These are phyloP conservation scores for Pilasporangium apinafurcum DNA, from an alignment of 352 stramenopile species.

Conservation along the genomic window DNA sequence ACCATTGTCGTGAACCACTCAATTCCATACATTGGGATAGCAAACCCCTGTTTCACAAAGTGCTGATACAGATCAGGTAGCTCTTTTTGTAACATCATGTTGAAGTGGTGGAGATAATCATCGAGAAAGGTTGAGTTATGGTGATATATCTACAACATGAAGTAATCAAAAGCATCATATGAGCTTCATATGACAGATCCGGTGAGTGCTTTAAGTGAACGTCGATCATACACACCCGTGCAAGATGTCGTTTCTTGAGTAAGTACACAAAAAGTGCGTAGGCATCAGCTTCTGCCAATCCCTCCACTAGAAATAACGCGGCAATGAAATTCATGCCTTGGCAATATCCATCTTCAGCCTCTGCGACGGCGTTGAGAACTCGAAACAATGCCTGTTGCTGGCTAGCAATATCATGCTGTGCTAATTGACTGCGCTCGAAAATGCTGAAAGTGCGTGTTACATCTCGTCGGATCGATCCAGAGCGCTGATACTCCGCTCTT, in stretches of 20 bases:
- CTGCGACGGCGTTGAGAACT: slow-evolving; percentile 74
- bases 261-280: slow-evolving; percentile 82
- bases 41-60: slow-evolving; percentile 59
- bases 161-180: background rate
- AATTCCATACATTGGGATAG: slow-evolving; percentile 78
- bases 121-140: slow-evolving; percentile 79
- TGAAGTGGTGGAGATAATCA: slow-evolving; percentile 80
- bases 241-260: slow-evolving; percentile 72
- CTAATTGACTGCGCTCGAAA: slow-evolving; percentile 48
- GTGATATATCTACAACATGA: slow-evolving; percentile 55
- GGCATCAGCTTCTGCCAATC: slow-evolving; percentile 67
- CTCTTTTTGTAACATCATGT: slow-evolving; percentile 57
- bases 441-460: slow-evolving; percentile 85
- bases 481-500: slow-evolving; percentile 57
- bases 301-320: slow-evolving; percentile 78
- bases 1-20: slow-evolving; percentile 87
- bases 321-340: slow-evolving; percentile 90
- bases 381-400: slow-evolving; percentile 68
- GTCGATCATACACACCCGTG: slow-evolving; percentile 17
- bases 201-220: background rate
- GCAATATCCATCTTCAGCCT: slow-evolving; percentile 79
- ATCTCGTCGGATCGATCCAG: slow-evolving; percentile 65
- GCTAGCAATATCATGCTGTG: slow-evolving; percentile 26
- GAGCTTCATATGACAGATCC: background rate
- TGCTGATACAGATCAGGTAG: slow-evolving; percentile 65